Evolutionary conservation across 2,329 filamentous ascomycete species (phyloP), one percentile per base, ranked within the genome.

Genomic region (Cladosporium velox): DNA sequence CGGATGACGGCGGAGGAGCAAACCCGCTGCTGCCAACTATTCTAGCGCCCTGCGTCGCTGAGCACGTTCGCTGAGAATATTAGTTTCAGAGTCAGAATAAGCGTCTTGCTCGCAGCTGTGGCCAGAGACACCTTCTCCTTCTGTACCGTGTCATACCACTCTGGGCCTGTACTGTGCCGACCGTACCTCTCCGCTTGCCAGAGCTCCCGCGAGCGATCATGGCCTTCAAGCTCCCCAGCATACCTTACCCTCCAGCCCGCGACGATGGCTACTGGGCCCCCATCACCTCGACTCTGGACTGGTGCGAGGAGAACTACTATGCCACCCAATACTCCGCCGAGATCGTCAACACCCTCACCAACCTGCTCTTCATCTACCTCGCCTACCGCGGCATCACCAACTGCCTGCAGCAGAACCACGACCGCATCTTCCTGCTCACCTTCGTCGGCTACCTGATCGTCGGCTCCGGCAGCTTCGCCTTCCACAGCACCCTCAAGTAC

Each of bases 231-330:
- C 72, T 76, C 14, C 74, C 74, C 11, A 70, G 71, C 21, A 72
- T 75, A 34, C 69, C 73, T 8, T 76, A 76, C 64, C 73, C 74
- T 44, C 73, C 74, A 10, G 68, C 69, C 15, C 67, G 68, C 58
- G 68, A 71, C 18, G 70, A 76, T 68, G 74, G 75, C 38, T 76
- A 75, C 75, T 92, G 90, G 89, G 85, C 84, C 6, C 86, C 88
- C 26, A 87, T 90, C 65, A 92, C 90, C 1, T 88, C 88, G 10
- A 92, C 90, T 0, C 74, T 92, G 54, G 91, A 93, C 76, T 93
- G 91, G 85, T 93, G 91, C 75, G 91, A 93, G 83, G 91, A 92
- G 86, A 90, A 92, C 70, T 91, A 91, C 78, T 90, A 90, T 81
- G 87, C 89, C 44, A 93, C 90, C 4, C 82, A 85, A 52, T 93